Percentiles rank a stretch among this genome's conserved stretches.
Evolutionary conservation across 768 basidiomycete genomes (phyloP).

Genomic region (Lyophyllum decastes): DNA sequence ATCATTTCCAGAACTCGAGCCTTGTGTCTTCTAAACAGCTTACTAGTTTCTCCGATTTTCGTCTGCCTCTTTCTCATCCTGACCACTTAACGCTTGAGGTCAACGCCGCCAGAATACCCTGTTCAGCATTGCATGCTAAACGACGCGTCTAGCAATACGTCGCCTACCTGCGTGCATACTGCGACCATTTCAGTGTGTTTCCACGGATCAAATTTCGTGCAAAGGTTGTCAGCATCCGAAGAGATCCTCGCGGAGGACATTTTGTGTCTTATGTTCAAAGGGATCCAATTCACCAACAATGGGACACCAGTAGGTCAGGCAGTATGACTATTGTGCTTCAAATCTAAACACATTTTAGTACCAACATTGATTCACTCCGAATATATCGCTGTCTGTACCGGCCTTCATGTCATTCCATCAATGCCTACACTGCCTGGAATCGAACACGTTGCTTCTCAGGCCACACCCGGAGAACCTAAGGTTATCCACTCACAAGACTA

Average conservation of each 20-base stretch:
- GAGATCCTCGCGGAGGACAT: slow-evolving; percentile 34
- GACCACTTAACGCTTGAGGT: slow-evolving; percentile 51
- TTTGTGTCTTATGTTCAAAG: slow-evolving; percentile 33
- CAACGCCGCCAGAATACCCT: neutral
- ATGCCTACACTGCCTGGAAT: slow-evolving; percentile 52
- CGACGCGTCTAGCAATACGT: slow-evolving; percentile 42
- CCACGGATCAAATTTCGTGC: slow-evolving; percentile 36
- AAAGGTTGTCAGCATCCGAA: slow-evolving; percentile 40
- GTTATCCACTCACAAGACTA: slow-evolving; percentile 54
- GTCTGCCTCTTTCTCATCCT: slow-evolving; percentile 43
- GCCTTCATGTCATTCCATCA: slow-evolving; percentile 55
- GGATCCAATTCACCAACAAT: slow-evolving; percentile 20
- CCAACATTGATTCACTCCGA: slow-evolving; percentile 32
- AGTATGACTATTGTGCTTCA: neutral
- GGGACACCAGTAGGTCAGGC: slow-evolving; percentile 27
- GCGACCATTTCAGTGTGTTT: slow-evolving; percentile 39
- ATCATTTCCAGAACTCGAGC: slow-evolving; percentile 38
- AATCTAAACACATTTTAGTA: slow-evolving; percentile 15
- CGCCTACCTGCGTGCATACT: slow-evolving; percentile 49
- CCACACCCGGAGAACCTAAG: slow-evolving; percentile 22
- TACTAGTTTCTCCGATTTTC: slow-evolving; percentile 62
- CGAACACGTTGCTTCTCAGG: slow-evolving; percentile 32
- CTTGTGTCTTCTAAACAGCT: slow-evolving; percentile 62
- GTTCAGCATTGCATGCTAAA: neutral
- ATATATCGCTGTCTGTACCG: slow-evolving; percentile 53